Evolutionary conservation across 2,329 filamentous ascomycete genomes (phyloP).

Genomic region (Alternaria triticina): DNA sequence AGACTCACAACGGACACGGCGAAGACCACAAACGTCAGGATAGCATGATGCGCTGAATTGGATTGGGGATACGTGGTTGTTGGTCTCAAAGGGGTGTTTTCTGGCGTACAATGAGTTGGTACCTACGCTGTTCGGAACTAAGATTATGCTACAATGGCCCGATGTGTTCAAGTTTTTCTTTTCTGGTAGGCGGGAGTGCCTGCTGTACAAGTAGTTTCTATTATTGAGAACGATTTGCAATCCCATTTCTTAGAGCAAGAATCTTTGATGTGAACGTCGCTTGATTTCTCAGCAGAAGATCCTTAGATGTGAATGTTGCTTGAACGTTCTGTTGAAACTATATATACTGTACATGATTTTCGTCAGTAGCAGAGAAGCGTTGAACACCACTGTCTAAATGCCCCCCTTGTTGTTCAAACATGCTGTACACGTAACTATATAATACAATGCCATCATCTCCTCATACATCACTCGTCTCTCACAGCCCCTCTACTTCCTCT

Average conservation of each 20-base stretch:
- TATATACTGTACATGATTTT: not conserved
- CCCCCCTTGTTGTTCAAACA: not conserved
- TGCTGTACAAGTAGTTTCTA: slow-evolving; percentile 1
- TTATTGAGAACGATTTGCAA: not conserved
- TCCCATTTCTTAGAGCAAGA: not conserved
- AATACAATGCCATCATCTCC: slow-evolving; percentile 5
- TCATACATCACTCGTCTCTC: not conserved
- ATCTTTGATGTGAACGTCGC: not conserved
- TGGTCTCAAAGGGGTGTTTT: not conserved
- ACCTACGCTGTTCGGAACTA: not conserved
- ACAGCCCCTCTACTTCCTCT: not conserved
- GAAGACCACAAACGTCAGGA: not conserved
- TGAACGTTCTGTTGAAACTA: not conserved
- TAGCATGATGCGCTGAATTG: not conserved
- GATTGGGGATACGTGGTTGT: not conserved
- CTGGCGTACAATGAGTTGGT: not conserved
- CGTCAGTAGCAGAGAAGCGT: not conserved
- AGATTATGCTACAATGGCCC: not conserved
- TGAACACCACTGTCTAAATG: not conserved
- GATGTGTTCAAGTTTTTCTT: not conserved
- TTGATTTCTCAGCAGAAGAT: too few relatives aligned
- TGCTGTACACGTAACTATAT: slow-evolving; percentile 8
- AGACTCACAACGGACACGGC: not conserved
- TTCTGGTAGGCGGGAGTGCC: not conserved
- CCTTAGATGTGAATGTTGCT: not conserved